Percentiles rank a stretch among this genome's conserved stretches.
Conservation (phyloP, 805 yeast genomes). For the Novakomyces olei region DNA sequence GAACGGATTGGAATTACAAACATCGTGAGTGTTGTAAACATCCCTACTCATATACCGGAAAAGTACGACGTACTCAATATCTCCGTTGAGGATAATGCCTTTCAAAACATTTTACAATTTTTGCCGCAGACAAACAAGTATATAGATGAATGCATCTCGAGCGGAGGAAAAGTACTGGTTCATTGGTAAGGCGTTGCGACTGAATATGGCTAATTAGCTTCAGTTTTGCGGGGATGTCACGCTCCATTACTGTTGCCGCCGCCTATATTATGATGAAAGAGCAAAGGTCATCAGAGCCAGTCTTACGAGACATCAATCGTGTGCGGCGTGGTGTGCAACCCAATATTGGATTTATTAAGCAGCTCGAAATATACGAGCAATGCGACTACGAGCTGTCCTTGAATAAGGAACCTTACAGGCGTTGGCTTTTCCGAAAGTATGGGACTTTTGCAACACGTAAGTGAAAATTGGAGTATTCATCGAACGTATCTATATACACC, state of each 20-base stretch:
- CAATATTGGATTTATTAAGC: conserved; percentile 52
- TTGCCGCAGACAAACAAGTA: conserved; percentile 42
- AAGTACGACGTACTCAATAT: too few relatives aligned
- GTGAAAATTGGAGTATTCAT: too few relatives aligned
- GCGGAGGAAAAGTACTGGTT: conserved; percentile 17
- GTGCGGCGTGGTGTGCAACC: conserved; percentile 42
- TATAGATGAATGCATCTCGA: conserved; percentile 31
- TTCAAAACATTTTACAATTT: conserved; percentile 39
- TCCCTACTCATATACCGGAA: too few relatives aligned
- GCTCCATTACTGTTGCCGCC: conserved; percentile 67
- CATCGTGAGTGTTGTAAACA: too few relatives aligned
- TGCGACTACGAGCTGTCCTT: conserved; percentile 16
- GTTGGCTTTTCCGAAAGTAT: conserved; percentile 13
- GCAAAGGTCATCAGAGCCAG: conserved; percentile 33
- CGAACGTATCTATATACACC: too few relatives aligned
- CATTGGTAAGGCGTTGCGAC: conserved; percentile 24
- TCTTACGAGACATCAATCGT: conserved; percentile 54
- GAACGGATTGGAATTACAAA: too few relatives aligned
- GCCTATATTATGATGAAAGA: conserved; percentile 75
- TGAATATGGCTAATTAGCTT: conserved; percentile 14
- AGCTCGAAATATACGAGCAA: conserved; percentile 39
- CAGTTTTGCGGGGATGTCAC: conserved; percentile 76
- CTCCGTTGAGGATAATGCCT: conserved; percentile 49
- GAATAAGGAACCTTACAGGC: conserved; percentile 18
- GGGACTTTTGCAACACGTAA: conserved; percentile 1